Evolutionary conservation across 192 early-diverging fungal genomes (phyloP), one percentile per base, ranked within the genome.

Genomic region (Borealophlyctis nickersoniae): DNA sequence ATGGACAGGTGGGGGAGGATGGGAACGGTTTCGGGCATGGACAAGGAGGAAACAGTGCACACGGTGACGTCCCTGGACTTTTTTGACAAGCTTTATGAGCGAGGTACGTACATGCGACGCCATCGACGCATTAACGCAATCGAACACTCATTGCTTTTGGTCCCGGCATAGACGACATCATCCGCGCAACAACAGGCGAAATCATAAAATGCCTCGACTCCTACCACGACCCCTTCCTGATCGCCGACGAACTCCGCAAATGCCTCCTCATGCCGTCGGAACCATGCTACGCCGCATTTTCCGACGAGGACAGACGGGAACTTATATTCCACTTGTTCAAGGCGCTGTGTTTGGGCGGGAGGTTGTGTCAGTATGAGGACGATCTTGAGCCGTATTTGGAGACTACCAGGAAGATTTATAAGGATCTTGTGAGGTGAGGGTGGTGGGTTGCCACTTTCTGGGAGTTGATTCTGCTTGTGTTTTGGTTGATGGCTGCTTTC

Each of bases 301-400:
- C 59, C 1, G 31, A 35, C 14, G n/a, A 39, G 4, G 83, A 84
- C 34, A 55, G 83, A 4, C 22, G 67, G 14, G 83, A 85, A 61
- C 72, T 85, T 31, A 69, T 85, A 13, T 83, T 83, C 58, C 69
- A 72, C 28, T n/a, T 80, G 27, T 83, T 85, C 65, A 73, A 76
- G 52, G 73, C 72, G 4, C 14, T 85, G 3, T 71, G 65, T 23
- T 57, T 82, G 9, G 83, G 83, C 14, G 83, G 83, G 1, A 28
- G 58, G 3, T 52, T 85, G 24, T 81, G 79, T 56, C 83, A 84
- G 63, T 85, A 73, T 57, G 83, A 85, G 59, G 83, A 85, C 59
- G 57, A 58, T 3, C 55, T 85, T 13, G 72, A 66, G 22, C 63
- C 69, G 4, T 85, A 85, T 60, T 52, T 83, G 52, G 56, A 52